Base-by-base conservation (phyloP, 148 eudicot genomes). In the Vaccinium corymbosum region DNA sequence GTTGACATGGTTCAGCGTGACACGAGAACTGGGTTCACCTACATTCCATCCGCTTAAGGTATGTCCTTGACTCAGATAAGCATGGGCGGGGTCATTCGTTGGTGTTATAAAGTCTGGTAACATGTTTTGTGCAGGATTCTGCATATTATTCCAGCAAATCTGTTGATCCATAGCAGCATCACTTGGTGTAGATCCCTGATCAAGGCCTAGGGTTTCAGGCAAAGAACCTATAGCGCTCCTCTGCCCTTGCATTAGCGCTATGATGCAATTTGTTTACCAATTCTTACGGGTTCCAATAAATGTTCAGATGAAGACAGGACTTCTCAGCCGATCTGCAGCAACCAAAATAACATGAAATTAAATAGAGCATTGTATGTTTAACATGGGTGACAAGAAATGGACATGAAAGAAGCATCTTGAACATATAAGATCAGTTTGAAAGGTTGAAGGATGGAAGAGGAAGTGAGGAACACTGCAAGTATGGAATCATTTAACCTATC, bases 221-320 rank as follows among this genome's bases (percentile, higher is more conserved):
- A 94, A 89, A 77, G 98, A 91, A 85, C 93, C 93, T 70, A 93
- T 55, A 53, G 95, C 87, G 89, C 96, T 91, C 91, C 93, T 89
- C 84, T 92, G 91, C 92, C 98, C 98, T 91, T 95, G 98, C 99
- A 97, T 97, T 89, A 83, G 87, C 84, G 86, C 86, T 74, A 48
- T 48, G 70, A 46, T 59, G 51, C 66, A 46, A 50, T 82, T 81
- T 79, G 81, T 79, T 29, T 22, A 48, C 62, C 76, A 57, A 70
- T 32, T 27, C 2, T 62, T 64, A 79, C 81, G 73, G 48, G 27
- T 56, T 59, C 77, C 76, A 80, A 72, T 14, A 14, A 57, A 59
- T 52, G 53, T 52, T 51, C 51, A 48, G 81, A 83, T 1, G 27
- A 42, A 66, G 32, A 42, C 55, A 48, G 48, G 50, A 75, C 80